A percentile compares a stretch with the other conserved stretches of the same genome.
Conservation (phyloP, 1,284 basidiomycete species). For the Prillingera fragicola region DNA sequence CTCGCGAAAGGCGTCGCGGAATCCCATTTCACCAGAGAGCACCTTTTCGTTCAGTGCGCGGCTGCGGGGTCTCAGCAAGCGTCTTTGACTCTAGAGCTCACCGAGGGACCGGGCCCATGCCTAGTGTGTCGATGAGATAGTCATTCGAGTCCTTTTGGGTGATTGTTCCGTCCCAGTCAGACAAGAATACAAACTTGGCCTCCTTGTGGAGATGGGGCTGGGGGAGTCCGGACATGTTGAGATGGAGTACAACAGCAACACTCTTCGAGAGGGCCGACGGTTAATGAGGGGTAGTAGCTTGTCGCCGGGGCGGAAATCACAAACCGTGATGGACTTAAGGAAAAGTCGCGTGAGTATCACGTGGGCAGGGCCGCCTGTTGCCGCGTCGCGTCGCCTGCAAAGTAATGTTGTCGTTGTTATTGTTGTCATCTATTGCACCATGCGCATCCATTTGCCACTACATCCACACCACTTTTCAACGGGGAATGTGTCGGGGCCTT, state of each 20-base stretch:
- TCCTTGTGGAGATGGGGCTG: constrained; percentile 71
- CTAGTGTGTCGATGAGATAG: constrained; percentile 52
- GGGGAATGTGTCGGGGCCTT: constrained; percentile 23
- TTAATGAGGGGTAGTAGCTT: too few relatives aligned
- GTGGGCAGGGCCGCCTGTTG: too few relatives aligned
- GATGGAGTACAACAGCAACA: too few relatives aligned
- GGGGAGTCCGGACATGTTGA: constrained; percentile 52
- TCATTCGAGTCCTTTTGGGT: constrained; percentile 87
- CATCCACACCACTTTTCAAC: constrained; percentile 30
- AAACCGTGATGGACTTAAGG: too few relatives aligned
- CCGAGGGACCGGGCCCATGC: constrained; percentile 49
- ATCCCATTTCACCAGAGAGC: constrained; percentile 60
- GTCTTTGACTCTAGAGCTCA: neutral
- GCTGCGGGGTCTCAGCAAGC: constrained; percentile 18
- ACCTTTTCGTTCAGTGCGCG: constrained; percentile 67
- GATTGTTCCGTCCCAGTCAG: constrained; percentile 90
- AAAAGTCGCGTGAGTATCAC: too few relatives aligned
- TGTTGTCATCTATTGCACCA: constrained; percentile 10
- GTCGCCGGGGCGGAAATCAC: too few relatives aligned
- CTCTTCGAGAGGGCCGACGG: too few relatives aligned
- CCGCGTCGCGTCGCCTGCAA: too few relatives aligned
- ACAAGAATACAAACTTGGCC: constrained; percentile 77
- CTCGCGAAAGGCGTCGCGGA: constrained; percentile 71
- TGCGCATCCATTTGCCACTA: constrained; percentile 47
- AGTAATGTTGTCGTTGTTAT: too few relatives aligned